Conservation (phyloP, 148 eudicot genomes). For the Rheum nobile region DNA sequence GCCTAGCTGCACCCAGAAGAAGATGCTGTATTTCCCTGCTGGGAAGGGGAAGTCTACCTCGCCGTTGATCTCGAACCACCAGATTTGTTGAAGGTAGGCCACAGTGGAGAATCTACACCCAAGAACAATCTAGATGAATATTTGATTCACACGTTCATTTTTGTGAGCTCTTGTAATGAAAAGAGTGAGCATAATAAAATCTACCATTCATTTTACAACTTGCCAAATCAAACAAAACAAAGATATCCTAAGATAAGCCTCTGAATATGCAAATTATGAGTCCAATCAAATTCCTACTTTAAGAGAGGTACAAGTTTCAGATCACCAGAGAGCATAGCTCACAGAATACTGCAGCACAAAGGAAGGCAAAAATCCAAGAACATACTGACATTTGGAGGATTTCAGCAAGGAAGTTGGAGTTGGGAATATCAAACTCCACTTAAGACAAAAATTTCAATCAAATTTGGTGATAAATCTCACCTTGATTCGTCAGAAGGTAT, state of each 20-base stretch:
- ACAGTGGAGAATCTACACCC: conserved; percentile 35
- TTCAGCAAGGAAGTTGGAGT: conserved; percentile 15
- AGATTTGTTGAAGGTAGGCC: conserved; percentile 72
- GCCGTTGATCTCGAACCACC: conserved; percentile 81
- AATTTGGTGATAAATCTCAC: conserved; percentile 23
- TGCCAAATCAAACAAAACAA: neutral
- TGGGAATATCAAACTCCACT: conserved; percentile 13
- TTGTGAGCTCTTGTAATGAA: no score
- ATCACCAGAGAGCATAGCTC: neutral
- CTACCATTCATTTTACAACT: neutral
- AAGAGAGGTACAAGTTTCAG: neutral
- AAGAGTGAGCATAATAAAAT: no score
- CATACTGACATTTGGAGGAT: conserved; percentile 10
- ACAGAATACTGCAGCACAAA: neutral
- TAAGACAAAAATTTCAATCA: neutral
- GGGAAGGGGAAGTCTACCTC: conserved; percentile 74
- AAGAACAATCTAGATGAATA: conserved; percentile 9
- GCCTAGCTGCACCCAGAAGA: conserved; percentile 60
- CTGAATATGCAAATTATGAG: no score
- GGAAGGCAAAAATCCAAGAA: conserved; percentile 1
- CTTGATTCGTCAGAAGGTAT: conserved; percentile 44
- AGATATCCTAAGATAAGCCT: neutral
- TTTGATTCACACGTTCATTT: neutral
- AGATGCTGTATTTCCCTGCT: conserved; percentile 55
- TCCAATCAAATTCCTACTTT: neutral